Evolutionary conservation across 2,329 filamentous ascomycete species (phyloP).

Genomic region (Boeremia exigua): DNA sequence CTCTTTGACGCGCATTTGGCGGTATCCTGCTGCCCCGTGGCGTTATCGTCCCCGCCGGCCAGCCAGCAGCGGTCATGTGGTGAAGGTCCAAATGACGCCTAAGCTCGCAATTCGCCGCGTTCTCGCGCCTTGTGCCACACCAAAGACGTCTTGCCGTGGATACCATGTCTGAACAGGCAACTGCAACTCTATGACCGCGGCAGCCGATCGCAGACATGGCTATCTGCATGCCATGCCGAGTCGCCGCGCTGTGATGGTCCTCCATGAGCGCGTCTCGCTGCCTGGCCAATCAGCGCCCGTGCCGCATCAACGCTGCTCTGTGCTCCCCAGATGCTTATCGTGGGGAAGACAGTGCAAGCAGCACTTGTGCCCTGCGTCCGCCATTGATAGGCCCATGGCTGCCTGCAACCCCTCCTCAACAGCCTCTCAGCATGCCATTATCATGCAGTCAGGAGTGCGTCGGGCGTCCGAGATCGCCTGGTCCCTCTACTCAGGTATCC

Average conservation of each 20-base stretch:
- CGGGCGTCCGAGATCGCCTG: not conserved
- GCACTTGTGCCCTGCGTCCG: not conserved
- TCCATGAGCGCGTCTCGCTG: constrained; percentile 1
- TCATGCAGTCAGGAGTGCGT: constrained; percentile 1
- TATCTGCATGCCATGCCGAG: constrained; percentile 9
- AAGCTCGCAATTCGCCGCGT: constrained; percentile 35
- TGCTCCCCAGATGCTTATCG: constrained; percentile 15
- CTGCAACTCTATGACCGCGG: constrained; percentile 4
- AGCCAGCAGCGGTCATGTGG: constrained; percentile 30
- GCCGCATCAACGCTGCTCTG: constrained; percentile 10
- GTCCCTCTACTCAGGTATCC: not conserved
- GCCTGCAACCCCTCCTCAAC: constrained; percentile 13
- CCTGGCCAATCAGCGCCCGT: constrained; percentile 6
- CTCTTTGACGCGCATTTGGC: constrained; percentile 6
- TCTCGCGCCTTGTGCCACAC: constrained; percentile 26
- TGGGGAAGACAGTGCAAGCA: constrained; percentile 14
- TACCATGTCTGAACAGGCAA: constrained; percentile 4
- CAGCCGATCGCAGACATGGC: constrained; percentile 7
- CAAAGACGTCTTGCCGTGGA: constrained; percentile 11
- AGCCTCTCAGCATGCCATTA: constrained; percentile 2
- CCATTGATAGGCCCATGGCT: constrained; percentile 9
- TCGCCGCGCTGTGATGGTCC: constrained; percentile 6
- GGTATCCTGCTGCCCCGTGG: constrained; percentile 19
- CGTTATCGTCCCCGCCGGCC: constrained; percentile 9
- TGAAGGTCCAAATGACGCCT: constrained; percentile 26